Evolutionary conservation across 331 rosid genomes (phyloP).

Genomic region (Quercus lobata): DNA sequence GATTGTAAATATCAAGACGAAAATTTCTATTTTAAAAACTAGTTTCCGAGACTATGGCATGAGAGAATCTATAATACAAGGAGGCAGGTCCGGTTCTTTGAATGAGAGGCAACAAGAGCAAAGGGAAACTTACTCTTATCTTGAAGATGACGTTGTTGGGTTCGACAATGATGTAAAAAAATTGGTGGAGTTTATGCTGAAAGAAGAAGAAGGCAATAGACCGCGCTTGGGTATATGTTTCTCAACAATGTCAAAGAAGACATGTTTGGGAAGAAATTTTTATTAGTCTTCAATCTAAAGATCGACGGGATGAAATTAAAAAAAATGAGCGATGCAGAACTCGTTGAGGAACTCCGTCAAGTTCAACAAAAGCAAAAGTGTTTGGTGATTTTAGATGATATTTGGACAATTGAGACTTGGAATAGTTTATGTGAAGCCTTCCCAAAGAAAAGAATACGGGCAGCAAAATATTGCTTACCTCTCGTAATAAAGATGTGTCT

Average conservation of each 20-base stretch:
- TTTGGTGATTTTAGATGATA: conserved; percentile 22
- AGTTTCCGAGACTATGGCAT: no score
- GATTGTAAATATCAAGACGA: no score
- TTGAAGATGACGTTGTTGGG: no score
- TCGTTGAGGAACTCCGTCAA: not conserved
- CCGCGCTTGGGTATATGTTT: not conserved
- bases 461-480: conserved; percentile 18
- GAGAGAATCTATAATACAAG: no score
- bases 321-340: not conserved
- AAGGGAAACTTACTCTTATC: rapidly evolving
- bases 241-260: not conserved
- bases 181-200: no score
- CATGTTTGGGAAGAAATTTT: not conserved
- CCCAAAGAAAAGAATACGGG: not conserved
- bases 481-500: conserved; percentile 1
- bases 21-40: no score
- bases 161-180: rapidly evolving
- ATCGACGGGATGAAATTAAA: not conserved
- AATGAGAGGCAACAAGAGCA: no score
- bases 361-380: not conserved
- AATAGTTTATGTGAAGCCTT: conserved; percentile 1
- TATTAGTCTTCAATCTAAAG: not conserved
- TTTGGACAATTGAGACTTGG: not conserved
- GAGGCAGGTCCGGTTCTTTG: no score
- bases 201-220: no score